phyloP scores from a whole-genome alignment of 257 asterid genomes.

The Ocimum tenuiflorum region DNA sequence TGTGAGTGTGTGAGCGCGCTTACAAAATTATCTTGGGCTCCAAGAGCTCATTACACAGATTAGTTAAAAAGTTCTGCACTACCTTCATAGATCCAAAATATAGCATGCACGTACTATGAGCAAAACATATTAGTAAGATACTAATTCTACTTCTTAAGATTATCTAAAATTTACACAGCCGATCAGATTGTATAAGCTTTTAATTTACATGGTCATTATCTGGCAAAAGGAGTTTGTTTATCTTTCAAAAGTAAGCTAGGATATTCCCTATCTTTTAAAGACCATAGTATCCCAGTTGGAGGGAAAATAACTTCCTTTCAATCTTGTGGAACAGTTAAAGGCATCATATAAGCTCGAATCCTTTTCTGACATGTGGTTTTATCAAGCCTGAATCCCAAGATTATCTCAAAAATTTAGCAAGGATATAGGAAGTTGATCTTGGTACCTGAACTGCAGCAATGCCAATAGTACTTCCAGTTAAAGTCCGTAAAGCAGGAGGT shows the following conservation, averaged over 20 bases:
- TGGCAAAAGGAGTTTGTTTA: neutral
- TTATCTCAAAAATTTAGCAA: neutral
- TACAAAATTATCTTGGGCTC: no score
- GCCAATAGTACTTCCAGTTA: constrained; percentile 66
- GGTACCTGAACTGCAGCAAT: constrained; percentile 89
- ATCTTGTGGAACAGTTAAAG: neutral
- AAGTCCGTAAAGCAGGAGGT: constrained; percentile 68
- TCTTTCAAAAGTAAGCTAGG: neutral
- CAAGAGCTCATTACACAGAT: neutral
- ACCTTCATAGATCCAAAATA: neutral
- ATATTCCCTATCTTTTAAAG: neutral
- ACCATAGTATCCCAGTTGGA: no score
- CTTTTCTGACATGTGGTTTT: no score
- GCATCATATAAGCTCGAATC: neutral
- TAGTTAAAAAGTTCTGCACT: neutral
- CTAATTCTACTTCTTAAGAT: no score
- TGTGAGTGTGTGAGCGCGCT: no score
- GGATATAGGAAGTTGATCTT: neutral
- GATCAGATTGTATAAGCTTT: neutral
- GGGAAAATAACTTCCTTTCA: neutral
- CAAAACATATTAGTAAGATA: no score
- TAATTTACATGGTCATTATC: neutral
- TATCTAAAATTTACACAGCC: neutral
- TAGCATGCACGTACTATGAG: no score
- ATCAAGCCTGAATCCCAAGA: neutral